phyloP scores from a whole-genome alignment of 2,329 filamentous ascomycete species.

The Macroventuria anomochaeta region DNA sequence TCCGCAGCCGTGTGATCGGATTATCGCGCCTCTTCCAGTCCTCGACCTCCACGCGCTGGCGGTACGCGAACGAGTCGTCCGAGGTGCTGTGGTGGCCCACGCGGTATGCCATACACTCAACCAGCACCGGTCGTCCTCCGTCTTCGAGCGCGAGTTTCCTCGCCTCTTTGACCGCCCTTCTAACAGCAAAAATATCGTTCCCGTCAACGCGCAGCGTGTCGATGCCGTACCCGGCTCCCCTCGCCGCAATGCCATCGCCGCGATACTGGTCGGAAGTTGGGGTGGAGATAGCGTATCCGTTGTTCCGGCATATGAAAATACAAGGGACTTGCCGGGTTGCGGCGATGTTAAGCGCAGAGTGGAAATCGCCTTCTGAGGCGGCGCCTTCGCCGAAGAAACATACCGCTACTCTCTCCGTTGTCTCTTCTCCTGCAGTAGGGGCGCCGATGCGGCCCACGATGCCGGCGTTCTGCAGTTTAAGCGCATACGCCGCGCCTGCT shows the following conservation, averaged over 20 bases:
- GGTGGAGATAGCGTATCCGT: constrained; percentile 89
- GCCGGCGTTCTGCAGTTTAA: constrained; percentile 80
- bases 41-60: constrained; percentile 89
- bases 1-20: constrained; percentile 81
- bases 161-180: constrained; percentile 79
- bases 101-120: constrained; percentile 98
- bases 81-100: constrained; percentile 96
- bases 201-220: constrained; percentile 91
- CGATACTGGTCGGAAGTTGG: constrained; percentile 90
- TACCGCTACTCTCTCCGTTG: constrained; percentile 65
- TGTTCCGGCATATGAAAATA: constrained; percentile 90
- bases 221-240: constrained; percentile 90
- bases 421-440: constrained; percentile 27
- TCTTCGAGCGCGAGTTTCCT: constrained; percentile 78
- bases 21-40: constrained; percentile 93
- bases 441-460: constrained; percentile 61
- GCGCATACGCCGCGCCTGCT: constrained; percentile 82
- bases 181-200: constrained; percentile 91
- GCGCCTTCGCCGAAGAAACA: constrained; percentile 93
- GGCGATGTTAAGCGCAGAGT: constrained; percentile 88
- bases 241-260: constrained; percentile 86
- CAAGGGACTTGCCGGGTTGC: constrained; percentile 87
- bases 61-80: constrained; percentile 96
- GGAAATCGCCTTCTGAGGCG: constrained; percentile 89
- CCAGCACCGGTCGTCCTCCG: constrained; percentile 81